phyloP scores from a whole-genome alignment of 2,329 filamentous ascomycete species.

The Hypoxylon sp. region DNA sequence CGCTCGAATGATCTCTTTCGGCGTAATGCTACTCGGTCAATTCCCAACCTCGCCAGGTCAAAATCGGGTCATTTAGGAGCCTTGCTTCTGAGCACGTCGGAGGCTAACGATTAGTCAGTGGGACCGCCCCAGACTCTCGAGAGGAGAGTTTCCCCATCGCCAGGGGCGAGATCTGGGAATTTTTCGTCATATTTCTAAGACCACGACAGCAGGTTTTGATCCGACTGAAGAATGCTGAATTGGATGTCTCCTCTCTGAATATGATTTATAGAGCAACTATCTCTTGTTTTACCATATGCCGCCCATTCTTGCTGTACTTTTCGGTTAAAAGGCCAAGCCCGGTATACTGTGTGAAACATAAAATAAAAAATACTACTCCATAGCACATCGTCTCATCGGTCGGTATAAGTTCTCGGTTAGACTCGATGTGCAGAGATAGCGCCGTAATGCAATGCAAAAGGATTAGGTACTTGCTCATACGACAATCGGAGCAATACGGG shows the following conservation, averaged over 20 bases:
- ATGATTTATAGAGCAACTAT: background rate
- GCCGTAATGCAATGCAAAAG: constrained; percentile 11
- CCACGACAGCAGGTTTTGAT: constrained; percentile 1
- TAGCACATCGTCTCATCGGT: constrained; percentile 4
- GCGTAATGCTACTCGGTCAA: background rate
- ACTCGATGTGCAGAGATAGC: background rate
- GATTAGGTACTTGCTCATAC: background rate
- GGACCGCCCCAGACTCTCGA: background rate
- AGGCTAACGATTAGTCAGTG: background rate
- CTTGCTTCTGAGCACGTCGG: background rate
- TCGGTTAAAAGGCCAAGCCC: constrained; percentile 6
- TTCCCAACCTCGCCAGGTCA: background rate
- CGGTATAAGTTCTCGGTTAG: constrained; percentile 1
- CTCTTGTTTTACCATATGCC: background rate
- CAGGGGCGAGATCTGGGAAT: background rate
- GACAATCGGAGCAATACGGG: constrained; percentile 10
- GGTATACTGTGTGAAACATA: background rate
- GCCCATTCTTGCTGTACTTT: background rate
- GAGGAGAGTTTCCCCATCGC: background rate
- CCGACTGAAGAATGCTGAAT: background rate
- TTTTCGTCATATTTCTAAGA: background rate
- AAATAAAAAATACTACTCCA: background rate
- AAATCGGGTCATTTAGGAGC: background rate
- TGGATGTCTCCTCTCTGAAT: background rate
- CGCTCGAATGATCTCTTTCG: background rate